Base-by-base conservation (phyloP, 2,329 filamentous ascomycete species). In the Nothophoma quercina region DNA sequence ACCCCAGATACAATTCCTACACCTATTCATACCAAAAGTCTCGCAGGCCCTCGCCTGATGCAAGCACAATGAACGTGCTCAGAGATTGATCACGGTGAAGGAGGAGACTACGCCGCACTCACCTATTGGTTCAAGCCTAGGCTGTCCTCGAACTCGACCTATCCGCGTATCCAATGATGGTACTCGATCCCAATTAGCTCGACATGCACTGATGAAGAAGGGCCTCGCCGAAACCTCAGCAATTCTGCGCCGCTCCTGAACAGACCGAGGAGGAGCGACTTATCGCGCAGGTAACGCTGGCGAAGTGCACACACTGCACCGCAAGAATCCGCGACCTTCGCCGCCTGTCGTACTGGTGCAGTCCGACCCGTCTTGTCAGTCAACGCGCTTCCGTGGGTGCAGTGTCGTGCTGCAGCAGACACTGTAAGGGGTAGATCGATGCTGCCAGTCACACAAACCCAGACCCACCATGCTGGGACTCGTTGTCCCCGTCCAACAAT, bases 361-460 rank as follows among this genome's bases (percentile, higher is more conserved):
- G 2, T 5, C 23, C 13, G 23, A 38, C 30, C 19, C 42, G 36
- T 32, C 13, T 19, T 19, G 18, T 10, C 7, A 33, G 15, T 4
- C 23, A 28, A 5, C 12, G 16, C 13, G 15, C 22, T n/a, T n/a
- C n/a, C n/a, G n/a, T n/a, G n/a, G n/a, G 18, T 40, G n/a, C 23
- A 39, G 23, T 21, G 15, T 19, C 12, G 30, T 21, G 42, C 42
- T 42, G 5, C 23, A 23, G 28, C 26, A 21, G 49, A 30, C 25
- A 25, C 38, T 49, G 42, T 26, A 42, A 52, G 49, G 39, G 41
- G 12, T n/a, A 5, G 25, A 32, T 42, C 36, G 25, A 30, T 49
- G 30, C 9, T 29, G n/a, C 16, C 33, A 18, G 28, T 44, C 8
- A 30, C 18, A 43, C 49, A 19, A 38, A 18, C 18, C 19, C 15